Conservation (phyloP, 495 filamentous ascomycete species). For the Apodospora peruviana region DNA sequence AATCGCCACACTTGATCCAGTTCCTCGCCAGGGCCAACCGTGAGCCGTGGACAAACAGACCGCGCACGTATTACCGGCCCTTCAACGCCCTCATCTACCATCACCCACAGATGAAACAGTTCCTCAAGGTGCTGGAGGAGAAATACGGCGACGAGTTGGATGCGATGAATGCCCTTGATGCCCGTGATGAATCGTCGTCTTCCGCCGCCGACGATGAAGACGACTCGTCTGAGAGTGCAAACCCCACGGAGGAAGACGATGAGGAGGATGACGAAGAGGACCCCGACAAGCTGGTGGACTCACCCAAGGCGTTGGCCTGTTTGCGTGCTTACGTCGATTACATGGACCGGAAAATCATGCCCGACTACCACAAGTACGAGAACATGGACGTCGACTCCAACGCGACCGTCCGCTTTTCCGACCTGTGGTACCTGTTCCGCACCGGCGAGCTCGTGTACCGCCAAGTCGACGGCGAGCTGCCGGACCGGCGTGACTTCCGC, state of each 20-base stretch:
- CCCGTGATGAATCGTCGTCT: neutral
- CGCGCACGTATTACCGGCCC: conserved; percentile 31
- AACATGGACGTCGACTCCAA: conserved; percentile 9
- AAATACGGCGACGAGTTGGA: conserved; percentile 31
- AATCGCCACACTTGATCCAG: conserved; percentile 31
- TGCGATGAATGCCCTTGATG: conserved; percentile 20
- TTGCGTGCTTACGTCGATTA: conserved; percentile 33
- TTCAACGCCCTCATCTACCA: conserved; percentile 36
- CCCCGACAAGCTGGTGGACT: conserved; percentile 15
- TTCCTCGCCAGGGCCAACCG: conserved; percentile 26
- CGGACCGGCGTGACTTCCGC: conserved; percentile 13
- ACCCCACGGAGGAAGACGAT: neutral
- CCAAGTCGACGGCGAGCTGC: conserved; percentile 17
- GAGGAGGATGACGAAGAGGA: neutral
- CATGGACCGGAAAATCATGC: conserved; percentile 31
- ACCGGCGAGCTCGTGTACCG: conserved; percentile 30
- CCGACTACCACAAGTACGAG: conserved; percentile 19
- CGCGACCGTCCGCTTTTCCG: conserved; percentile 23
- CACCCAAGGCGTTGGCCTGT: conserved; percentile 24
- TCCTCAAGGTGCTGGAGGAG: conserved; percentile 28
- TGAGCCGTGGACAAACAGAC: conserved; percentile 22
- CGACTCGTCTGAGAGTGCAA: conserved; percentile 10
- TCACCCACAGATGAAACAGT: conserved; percentile 30
- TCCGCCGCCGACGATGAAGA: conserved; percentile 19
- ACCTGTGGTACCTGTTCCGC: conserved; percentile 35